Percentiles rank a stretch among this genome's conserved stretches.
Evolutionary conservation across 78 protist species (phyloP).

Genomic region (Chrysochromulina parva): DNA sequence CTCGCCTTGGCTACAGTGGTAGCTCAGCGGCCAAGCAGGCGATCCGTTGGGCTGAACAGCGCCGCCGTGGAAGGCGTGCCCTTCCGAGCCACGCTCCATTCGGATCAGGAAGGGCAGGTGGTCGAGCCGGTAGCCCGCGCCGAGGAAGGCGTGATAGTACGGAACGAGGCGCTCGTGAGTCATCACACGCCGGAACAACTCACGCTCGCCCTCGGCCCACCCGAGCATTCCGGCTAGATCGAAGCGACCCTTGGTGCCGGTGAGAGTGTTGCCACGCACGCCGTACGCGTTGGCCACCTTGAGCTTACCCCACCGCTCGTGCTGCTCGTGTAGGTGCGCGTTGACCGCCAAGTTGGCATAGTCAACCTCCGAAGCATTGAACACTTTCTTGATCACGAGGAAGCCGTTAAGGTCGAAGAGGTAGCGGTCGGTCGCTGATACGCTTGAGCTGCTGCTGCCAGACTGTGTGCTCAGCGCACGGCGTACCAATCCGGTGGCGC

Average conservation of each 20-base stretch:
- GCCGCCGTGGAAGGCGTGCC: conserved; percentile 11
- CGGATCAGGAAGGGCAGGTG: background rate
- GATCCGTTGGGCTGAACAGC: background rate
- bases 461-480: no score
- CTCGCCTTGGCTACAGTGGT: background rate
- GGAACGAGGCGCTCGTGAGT: background rate
- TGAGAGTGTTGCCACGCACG: background rate
- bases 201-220: background rate
- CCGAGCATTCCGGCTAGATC: conserved; percentile 45
- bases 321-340: background rate
- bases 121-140: conserved; percentile 16
- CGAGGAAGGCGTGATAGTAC: background rate
- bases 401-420: conserved; percentile 38
- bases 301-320: background rate
- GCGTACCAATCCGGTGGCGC: no score
- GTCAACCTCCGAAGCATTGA: background rate
- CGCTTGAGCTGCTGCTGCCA: no score
- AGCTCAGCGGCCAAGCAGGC: conserved; percentile 1
- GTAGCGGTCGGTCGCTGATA: no score
- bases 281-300: background rate
- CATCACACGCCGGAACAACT: background rate
- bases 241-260: background rate
- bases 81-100: background rate
- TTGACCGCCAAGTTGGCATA: conserved; percentile 22
- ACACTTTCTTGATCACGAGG: conserved; percentile 1